Conservation (phyloP, 495 filamentous ascomycete genomes). For the Pyrenula massariospora region DNA sequence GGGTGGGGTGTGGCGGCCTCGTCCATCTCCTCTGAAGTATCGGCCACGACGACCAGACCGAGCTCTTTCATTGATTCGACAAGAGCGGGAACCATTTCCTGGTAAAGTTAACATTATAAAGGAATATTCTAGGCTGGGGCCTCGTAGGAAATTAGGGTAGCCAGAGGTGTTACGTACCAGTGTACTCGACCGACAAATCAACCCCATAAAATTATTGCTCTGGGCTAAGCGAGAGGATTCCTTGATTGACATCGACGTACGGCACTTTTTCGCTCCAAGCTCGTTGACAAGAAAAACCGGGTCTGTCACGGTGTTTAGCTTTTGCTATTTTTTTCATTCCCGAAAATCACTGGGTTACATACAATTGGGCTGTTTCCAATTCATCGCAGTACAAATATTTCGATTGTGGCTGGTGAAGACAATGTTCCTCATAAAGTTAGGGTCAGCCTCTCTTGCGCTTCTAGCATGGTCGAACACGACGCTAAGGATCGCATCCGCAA, state of each 20-base stretch:
- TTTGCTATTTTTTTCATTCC: not conserved
- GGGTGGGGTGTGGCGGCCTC: constrained; percentile 22
- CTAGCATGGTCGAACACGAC: constrained; percentile 89
- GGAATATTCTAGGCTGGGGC: too few species aligned
- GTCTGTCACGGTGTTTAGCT: constrained; percentile 32
- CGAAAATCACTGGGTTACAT: constrained; percentile 14
- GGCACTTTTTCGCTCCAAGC: not conserved
- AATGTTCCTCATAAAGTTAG: constrained; percentile 65
- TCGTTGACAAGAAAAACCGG: constrained; percentile 93
- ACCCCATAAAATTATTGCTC: constrained; percentile 95
- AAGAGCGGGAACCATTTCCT: constrained; percentile 88
- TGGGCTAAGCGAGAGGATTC: constrained; percentile 88
- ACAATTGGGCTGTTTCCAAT: constrained; percentile 99
- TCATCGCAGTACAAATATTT: constrained; percentile 80
- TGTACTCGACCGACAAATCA: constrained; percentile 77
- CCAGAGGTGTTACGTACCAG: constrained; percentile 45
- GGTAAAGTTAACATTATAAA: constrained; percentile 13
- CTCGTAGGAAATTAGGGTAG: not conserved
- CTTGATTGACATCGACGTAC: constrained; percentile 66
- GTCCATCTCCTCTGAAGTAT: constrained; percentile 49
- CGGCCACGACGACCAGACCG: constrained; percentile 84
- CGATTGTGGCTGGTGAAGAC: constrained; percentile 88
- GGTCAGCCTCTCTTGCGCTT: constrained; percentile 51
- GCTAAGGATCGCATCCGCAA: constrained; percentile 69
- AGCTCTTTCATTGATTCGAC: constrained; percentile 88